phyloP scores from a whole-genome alignment of 805 yeast genomes.

The Schwanniomyces occidentalis region DNA sequence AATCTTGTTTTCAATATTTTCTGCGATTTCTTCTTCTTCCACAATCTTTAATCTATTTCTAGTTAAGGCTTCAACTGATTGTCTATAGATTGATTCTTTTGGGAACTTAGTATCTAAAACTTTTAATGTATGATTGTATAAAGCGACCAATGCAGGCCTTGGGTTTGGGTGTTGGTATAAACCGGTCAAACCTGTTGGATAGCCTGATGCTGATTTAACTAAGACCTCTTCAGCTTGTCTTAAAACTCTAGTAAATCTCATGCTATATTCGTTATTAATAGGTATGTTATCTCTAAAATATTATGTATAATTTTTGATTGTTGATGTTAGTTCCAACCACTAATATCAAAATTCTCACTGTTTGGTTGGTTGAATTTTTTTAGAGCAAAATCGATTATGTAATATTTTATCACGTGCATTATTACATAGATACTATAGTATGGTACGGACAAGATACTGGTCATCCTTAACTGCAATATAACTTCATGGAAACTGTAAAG shows the following conservation, averaged over 20 bases:
- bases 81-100: slow-evolving; percentile 69
- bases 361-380: slow-evolving; percentile 22
- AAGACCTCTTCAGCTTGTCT: slow-evolving; percentile 53
- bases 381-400: too few relatives aligned
- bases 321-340: too few relatives aligned
- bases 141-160: slow-evolving; percentile 69
- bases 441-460: too few relatives aligned
- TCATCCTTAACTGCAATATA: too few relatives aligned
- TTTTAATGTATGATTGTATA: slow-evolving; percentile 68
- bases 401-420: too few relatives aligned
- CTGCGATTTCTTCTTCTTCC: slow-evolving; percentile 58
- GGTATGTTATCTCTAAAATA: too few relatives aligned
- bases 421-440: too few relatives aligned
- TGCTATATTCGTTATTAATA: slow-evolving; percentile 12
- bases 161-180: slow-evolving; percentile 80
- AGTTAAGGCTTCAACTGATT: slow-evolving; percentile 71
- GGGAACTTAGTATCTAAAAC: slow-evolving; percentile 65
- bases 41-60: slow-evolving; percentile 67
- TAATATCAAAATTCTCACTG: slow-evolving; percentile 15
- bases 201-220: slow-evolving; percentile 58
- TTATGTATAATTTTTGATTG: too few relatives aligned
- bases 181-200: slow-evolving; percentile 83
- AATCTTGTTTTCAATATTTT: slow-evolving; percentile 67
- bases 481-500: too few relatives aligned
- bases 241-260: slow-evolving; percentile 44